Conservation (phyloP, 768 basidiomycete genomes). For the Xerocomus spinulosus region DNA sequence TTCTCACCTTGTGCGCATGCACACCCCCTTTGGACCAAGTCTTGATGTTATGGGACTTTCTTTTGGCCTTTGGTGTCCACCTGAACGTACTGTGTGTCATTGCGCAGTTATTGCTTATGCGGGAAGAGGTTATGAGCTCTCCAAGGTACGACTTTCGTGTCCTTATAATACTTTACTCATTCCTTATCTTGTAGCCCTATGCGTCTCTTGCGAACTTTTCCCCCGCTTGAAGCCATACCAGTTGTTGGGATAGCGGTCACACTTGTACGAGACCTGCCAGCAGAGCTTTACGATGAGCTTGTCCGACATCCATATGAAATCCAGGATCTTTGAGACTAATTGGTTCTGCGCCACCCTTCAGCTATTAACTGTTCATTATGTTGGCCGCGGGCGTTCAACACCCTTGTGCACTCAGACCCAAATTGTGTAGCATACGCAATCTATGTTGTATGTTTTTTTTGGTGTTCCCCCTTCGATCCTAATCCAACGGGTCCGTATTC, state of each 20-base stretch:
- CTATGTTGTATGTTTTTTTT: constrained; percentile 21
- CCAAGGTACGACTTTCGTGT: constrained; percentile 56
- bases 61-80: constrained; percentile 94
- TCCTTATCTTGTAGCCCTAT: constrained; percentile 64
- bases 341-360: background rate
- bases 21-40: constrained; percentile 96
- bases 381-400: constrained; percentile 13
- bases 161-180: constrained; percentile 1
- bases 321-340: constrained; percentile 13
- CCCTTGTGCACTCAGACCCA: constrained; percentile 11
- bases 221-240: constrained; percentile 79
- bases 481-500: background rate
- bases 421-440: constrained; percentile 24
- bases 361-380: constrained; percentile 1
- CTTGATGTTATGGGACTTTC: constrained; percentile 93
- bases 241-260: constrained; percentile 93
- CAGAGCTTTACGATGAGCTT: constrained; percentile 83
- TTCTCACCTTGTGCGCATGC: constrained; percentile 93
- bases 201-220: constrained; percentile 90
- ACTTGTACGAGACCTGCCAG: constrained; percentile 84
- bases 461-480: background rate
- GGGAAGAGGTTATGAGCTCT: constrained; percentile 84
- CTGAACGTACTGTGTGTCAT: constrained; percentile 96
- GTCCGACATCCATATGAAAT: constrained; percentile 81
- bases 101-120: constrained; percentile 86